Evolutionary conservation across 371 early-diverging fungal species (phyloP), one percentile per base, ranked within the genome.

Genomic region (Apophysomyces ossiformis): DNA sequence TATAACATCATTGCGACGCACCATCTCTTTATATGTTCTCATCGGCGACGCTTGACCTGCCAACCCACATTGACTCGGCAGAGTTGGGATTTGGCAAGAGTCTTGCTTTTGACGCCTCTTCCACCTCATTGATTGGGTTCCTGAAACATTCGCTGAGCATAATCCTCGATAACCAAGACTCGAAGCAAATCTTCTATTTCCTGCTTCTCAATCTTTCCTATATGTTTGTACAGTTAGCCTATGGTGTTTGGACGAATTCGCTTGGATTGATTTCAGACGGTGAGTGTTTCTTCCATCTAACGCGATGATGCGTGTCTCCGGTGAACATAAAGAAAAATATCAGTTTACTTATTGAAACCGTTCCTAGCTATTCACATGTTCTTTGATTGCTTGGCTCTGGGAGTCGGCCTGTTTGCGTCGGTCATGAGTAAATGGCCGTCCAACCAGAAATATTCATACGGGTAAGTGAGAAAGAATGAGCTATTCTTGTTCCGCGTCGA

Each of bases 351-450:
- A 32, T 13, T 38, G 13, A 26, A 26, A 2, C 2, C 2, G 32
- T 26, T 26, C 32, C 32, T 72, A 87, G 94, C 96, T 18, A 94
- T 97, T 56, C 98, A 98, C 77, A 98, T 98, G 98, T 88, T 96
- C 66, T 98, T 98, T 78, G 98, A 98, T 72, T 96, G 95, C 66
- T 79, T 95, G 69, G 97, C 96, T 11, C 73, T 98, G 58, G 91
- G 89, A 4, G 88, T 96, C 26, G 93, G 95, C 38, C 75, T 98
- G 15, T 84, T 91, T 60, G 97, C 96, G 4, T 87, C 93, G 5
- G 94, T 97, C 4, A 91, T 96, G 85, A 89, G 91, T 66, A 93
- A 93, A 76, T 95, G 96, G 95, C 93, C 90, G 5, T 85, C 93
- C 7, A 93, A 89, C 65, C 79, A 85, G 37, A 73, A 83, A 13